Evolutionary conservation across 352 stramenopile species (phyloP), one percentile per base, ranked within the genome.

Genomic region (Thraustochytrium sp.): DNA sequence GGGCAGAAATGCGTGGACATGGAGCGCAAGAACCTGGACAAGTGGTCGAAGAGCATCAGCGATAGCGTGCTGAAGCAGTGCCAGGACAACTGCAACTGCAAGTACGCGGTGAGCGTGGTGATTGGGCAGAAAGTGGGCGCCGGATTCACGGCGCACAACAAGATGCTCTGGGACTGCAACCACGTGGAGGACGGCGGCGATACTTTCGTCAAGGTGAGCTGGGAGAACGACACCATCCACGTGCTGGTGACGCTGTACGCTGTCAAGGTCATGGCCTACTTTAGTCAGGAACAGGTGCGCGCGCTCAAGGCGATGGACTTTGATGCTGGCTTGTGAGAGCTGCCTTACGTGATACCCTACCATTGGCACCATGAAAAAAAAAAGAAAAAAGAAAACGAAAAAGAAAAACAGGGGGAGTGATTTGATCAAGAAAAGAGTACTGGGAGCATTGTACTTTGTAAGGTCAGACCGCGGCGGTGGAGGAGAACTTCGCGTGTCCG

Each of bases 31-130:
- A 80, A 80, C 68, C 23, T 80, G 34, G 68, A 80, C 68, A 80
- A 80, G 68, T 80, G 68, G 68, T 55, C 68, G n/a, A 80, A 80
- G 68, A 75, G 44, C 37, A 80, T 80, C 68, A 65, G 48, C 53
- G 68, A 80, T 8, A 80, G 68, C 44, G 37, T 80, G 0, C 53
- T 80, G 5, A 80, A 80, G 46, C 68, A 80, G 42, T 80, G 68
- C 53, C 68, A 80, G 42, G 68, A 80, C 46, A 80, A 72, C 53
- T 80, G 68, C 68, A 80, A 80, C 37, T 80, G 68, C 68, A 80
- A 80, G 49, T 80, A 80, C 31, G 48, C 68, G 4, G 68, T 80
- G n/a, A 46, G 29, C 5, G 11, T 64, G 4, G 68, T 77, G 21
- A 80, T 80, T 72, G 68, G 68, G 44, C 68, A 80, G 46, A 80